These are phyloP conservation scores for Colletotrichum agaves DNA, from an alignment of 2,329 filamentous ascomycete genomes.

Conservation along the genomic window DNA sequence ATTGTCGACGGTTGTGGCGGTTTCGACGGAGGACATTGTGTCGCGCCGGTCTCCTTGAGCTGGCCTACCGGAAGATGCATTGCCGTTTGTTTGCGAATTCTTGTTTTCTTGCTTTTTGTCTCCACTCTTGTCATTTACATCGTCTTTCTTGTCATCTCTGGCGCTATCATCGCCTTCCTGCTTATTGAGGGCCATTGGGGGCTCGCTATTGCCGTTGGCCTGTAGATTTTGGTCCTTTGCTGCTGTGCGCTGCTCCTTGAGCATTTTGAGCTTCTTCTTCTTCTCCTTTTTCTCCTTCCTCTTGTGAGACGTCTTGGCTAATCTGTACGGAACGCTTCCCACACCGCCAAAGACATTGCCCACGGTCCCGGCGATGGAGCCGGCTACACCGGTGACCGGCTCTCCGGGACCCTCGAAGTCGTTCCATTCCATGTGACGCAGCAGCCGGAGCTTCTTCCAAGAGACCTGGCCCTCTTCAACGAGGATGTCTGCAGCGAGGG, in stretches of 20 bases:
- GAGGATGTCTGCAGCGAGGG: conserved; percentile 73
- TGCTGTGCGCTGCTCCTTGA: conserved; percentile 39
- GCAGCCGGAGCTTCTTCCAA: conserved; percentile 71
- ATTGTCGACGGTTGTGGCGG: conserved; percentile 40
- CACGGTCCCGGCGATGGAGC: conserved; percentile 68
- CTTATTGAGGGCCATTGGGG: background rate
- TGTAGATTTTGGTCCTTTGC: conserved; percentile 18
- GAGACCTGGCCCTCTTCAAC: conserved; percentile 69
- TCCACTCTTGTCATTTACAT: background rate
- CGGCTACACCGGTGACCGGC: conserved; percentile 73
- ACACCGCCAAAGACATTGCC: conserved; percentile 71
- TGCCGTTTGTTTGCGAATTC: conserved; percentile 8
- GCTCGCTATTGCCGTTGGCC: conserved; percentile 28
- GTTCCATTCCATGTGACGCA: conserved; percentile 79
- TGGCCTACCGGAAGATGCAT: conserved; percentile 13
- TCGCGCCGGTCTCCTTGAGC: conserved; percentile 34
- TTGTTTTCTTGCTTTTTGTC: background rate
- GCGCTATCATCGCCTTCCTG: background rate
- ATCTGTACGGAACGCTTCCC: conserved; percentile 70
- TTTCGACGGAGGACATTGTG: conserved; percentile 37
- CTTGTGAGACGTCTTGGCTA: conserved; percentile 68
- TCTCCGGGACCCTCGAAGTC: conserved; percentile 82
- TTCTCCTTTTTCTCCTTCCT: conserved; percentile 62
- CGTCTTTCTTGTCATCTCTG: conserved; percentile 4
- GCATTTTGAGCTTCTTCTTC: conserved; percentile 55